Evolutionary conservation across 139 green algal genomes (phyloP), one percentile per base, ranked within the genome.

Genomic region (Diplosphaera chodatii): DNA sequence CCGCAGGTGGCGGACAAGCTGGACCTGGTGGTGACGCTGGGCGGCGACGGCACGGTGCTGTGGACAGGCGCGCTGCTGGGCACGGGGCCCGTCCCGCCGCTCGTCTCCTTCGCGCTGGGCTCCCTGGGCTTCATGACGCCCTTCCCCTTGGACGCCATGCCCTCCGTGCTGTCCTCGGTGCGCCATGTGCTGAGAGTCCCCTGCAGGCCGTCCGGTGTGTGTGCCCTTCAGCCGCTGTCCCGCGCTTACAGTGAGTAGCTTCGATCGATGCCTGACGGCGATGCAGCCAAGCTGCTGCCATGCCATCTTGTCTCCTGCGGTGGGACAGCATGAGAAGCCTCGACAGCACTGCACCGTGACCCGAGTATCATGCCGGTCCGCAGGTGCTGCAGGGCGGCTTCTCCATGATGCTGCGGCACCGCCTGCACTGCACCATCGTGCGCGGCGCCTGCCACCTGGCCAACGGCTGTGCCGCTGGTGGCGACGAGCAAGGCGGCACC

Each of bases 51-150:
- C 41, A 97, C 92, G 1, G 85, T 97, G 70, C 78, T 97, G 71
- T 97, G 91, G 90, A 90, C 89, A 1, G 90, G 84, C 68, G 87
- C 90, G 69, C 83, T 95, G 48, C 91, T 95, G 73, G 83, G 81
- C 75, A 86, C 83, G 70, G 80, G 84, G n/a, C 64, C 78, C 2
- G 86, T 96, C 64, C 90, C 90, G 29, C 92, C 93, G 0, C 68
- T 97, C 32, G 73, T 98, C 25, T 80, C 88, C 15, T 94, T 97
- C 73, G 90, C 89, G 74, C 83, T 97, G 72, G 93, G 93, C 64
- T 90, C 82, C 25, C 84, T 97, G n/a, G 92, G 93, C 34, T 97
- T 97, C 83, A 85, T 97, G 66, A 97, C 91, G 4, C 82, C 89
- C 32, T 93, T 95, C 67, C 62, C 72, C 55, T 71, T 90, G 63